These are phyloP conservation scores for Bassia scoparia DNA, from an alignment of 148 eudicot species.

Conservation along the genomic window DNA sequence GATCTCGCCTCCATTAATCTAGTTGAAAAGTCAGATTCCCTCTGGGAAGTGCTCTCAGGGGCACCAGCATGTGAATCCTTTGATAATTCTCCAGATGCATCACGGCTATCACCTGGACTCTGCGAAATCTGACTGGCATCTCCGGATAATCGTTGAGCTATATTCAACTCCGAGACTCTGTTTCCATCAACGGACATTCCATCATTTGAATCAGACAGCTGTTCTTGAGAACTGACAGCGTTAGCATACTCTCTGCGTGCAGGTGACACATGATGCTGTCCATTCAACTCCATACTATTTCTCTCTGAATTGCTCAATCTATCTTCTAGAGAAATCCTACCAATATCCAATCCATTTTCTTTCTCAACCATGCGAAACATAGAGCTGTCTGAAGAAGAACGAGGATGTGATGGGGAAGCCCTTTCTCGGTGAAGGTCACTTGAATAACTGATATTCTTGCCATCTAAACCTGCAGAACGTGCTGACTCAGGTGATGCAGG, in stretches of 20 bases:
- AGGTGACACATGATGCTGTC: slow-evolving; percentile 40
- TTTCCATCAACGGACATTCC: slow-evolving; percentile 40
- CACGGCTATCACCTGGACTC: slow-evolving; percentile 45
- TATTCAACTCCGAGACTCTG: slow-evolving; percentile 31
- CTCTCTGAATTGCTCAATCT: slow-evolving; percentile 44
- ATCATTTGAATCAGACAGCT: slow-evolving; percentile 39
- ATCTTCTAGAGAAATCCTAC: slow-evolving; percentile 44
- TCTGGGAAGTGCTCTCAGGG: slow-evolving; percentile 32
- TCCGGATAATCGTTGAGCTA: slow-evolving; percentile 38
- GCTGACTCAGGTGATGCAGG: slow-evolving; percentile 45
- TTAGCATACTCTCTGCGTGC: slow-evolving; percentile 35
- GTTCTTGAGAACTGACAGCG: slow-evolving; percentile 35
- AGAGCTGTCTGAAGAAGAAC: slow-evolving; percentile 57
- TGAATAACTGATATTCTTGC: slow-evolving; percentile 36
- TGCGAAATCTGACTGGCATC: slow-evolving; percentile 43
- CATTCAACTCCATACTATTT: slow-evolving; percentile 40
- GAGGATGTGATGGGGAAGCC: slow-evolving; percentile 53
- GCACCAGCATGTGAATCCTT: slow-evolving; percentile 47
- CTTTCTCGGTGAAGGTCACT: slow-evolving; percentile 36
- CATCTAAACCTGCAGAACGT: slow-evolving; percentile 35
- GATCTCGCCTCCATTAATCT: slow-evolving; percentile 46
- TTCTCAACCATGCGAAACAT: slow-evolving; percentile 37
- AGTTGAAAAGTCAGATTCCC: slow-evolving; percentile 43
- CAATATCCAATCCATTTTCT: slow-evolving; percentile 43
- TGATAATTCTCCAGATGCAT: slow-evolving; percentile 61